These are phyloP conservation scores for Nasturtium officinale DNA, from an alignment of 345 rosid genomes.

Conservation along the genomic window DNA sequence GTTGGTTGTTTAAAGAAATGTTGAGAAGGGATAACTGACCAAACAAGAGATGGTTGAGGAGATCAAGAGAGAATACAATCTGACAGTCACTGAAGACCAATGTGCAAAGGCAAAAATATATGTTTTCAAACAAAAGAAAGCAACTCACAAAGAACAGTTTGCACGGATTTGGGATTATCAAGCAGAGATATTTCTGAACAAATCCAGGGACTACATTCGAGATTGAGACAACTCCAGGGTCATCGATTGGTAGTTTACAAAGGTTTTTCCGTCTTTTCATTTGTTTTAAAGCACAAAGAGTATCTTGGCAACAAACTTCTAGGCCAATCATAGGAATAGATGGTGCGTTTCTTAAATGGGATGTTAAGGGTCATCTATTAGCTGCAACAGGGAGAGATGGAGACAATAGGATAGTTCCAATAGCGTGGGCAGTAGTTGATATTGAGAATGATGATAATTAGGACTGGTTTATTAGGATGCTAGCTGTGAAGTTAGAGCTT, in stretches of 20 bases:
- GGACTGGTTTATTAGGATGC: too few species aligned
- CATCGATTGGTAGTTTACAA: not conserved
- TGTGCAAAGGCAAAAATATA: too few species aligned
- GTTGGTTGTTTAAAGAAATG: too few species aligned
- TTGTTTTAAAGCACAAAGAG: not conserved
- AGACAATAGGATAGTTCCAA: not conserved
- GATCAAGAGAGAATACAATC: too few species aligned
- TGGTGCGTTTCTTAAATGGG: not conserved
- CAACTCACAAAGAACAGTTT: too few species aligned
- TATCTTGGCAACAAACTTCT: not conserved
- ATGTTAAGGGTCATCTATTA: not conserved
- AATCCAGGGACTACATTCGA: not conserved
- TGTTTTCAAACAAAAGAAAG: too few species aligned
- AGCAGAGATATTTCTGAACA: too few species aligned
- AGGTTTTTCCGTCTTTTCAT: not conserved
- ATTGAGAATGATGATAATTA: not conserved
- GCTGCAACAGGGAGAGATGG: not conserved
- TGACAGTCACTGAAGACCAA: too few species aligned
- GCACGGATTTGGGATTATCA: too few species aligned
- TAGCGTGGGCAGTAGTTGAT: not conserved
- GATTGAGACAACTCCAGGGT: not conserved
- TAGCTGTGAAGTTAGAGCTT: too few species aligned
- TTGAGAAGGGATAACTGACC: too few species aligned
- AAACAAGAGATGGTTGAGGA: too few species aligned
- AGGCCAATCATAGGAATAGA: not conserved